phyloP scores from a whole-genome alignment of 2,329 filamentous ascomycete genomes.

The Aureobasidium sp. region DNA sequence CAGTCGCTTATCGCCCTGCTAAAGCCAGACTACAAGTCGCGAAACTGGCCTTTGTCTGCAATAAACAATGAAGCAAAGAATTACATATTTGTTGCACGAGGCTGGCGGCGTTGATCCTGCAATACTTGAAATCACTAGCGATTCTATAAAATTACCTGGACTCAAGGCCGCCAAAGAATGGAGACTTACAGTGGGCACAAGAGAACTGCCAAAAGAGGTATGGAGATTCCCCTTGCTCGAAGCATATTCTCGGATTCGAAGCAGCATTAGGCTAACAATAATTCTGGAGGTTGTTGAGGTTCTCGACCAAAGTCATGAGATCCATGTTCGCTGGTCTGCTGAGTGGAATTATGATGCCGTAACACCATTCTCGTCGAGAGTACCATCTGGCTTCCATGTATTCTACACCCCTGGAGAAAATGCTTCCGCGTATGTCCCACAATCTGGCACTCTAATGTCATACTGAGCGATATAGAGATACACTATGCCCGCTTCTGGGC shows the following conservation, averaged over 20 bases:
- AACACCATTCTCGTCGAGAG: slow-evolving; percentile 63
- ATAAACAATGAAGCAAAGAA: slow-evolving; percentile 60
- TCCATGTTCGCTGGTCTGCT: slow-evolving; percentile 75
- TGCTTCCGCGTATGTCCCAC: slow-evolving; percentile 29
- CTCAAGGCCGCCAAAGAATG: slow-evolving; percentile 68
- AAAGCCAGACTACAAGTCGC: slow-evolving; percentile 1
- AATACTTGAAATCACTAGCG: slow-evolving; percentile 49
- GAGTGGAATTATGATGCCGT: slow-evolving; percentile 48
- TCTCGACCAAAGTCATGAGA: slow-evolving; percentile 56
- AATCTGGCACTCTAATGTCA: no score
- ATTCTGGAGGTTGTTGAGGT: slow-evolving; percentile 46
- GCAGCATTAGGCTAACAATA: slow-evolving; percentile 10
- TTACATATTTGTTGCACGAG: slow-evolving; percentile 63
- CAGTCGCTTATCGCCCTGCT: neutral
- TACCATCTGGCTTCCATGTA: slow-evolving; percentile 74
- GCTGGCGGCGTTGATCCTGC: slow-evolving; percentile 57
- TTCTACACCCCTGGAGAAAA: slow-evolving; percentile 57
- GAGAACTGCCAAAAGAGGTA: slow-evolving; percentile 65
- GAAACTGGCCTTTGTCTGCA: neutral
- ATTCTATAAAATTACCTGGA: slow-evolving; percentile 47
- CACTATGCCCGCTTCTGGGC: slow-evolving; percentile 52
- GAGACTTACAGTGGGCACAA: slow-evolving; percentile 61
- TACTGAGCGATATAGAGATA: slow-evolving; percentile 28
- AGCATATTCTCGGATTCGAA: neutral
- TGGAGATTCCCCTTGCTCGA: neutral